Base-by-base conservation (phyloP, 2,329 filamentous ascomycete species). In the Huntiella omanensis region DNA sequence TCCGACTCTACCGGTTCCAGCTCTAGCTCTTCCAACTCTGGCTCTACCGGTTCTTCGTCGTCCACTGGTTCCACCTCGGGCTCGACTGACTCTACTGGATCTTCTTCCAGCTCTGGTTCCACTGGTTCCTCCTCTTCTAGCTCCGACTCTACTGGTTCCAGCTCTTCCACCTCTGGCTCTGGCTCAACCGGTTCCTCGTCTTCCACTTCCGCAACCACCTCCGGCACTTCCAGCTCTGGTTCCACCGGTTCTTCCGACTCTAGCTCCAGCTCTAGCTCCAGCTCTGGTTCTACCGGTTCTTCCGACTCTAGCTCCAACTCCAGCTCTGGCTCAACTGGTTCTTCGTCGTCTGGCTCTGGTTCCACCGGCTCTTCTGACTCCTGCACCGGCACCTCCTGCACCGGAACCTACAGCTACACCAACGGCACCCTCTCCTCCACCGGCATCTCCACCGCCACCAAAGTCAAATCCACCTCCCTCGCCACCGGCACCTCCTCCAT, bases 101-200 rank as follows among this genome's bases (percentile, higher is more conserved):
- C 32, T 12, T 40, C 16, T 1, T 65, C 70, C 70, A 47, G 62
- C 64, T 55, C 33, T 5, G 62, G 63, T 35, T 62, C 62, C 49
- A 62, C 38, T 11, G 43, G 32, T 4, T n/a, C n/a, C n/a, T 35
- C 45, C 4, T 40, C 46, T 4, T 43, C 32, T 40, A 15, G 12
- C 10, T 17, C 37, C 17, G 41, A n/a, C 19, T 34, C 41, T 19
- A 36, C 12, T 36, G 41, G 16, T 5, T 34, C 45, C 33, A 32
- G 28, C 13, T 34, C 39, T 32, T 37, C 45, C 13, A 34, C n/a
- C n/a, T n/a, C n/a, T n/a, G n/a, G 15, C 33, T 42, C 33, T 16
- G 40, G 40, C 5, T 33, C 40, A 4, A n/a, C 33, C 19, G 34
- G 42, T 4, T 37, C 42, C 38, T 16, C n/a, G 16, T 44, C 39